Evolutionary conservation across 1,139 yeast species (phyloP).

Genomic region (Blastobotrys persicus): DNA sequence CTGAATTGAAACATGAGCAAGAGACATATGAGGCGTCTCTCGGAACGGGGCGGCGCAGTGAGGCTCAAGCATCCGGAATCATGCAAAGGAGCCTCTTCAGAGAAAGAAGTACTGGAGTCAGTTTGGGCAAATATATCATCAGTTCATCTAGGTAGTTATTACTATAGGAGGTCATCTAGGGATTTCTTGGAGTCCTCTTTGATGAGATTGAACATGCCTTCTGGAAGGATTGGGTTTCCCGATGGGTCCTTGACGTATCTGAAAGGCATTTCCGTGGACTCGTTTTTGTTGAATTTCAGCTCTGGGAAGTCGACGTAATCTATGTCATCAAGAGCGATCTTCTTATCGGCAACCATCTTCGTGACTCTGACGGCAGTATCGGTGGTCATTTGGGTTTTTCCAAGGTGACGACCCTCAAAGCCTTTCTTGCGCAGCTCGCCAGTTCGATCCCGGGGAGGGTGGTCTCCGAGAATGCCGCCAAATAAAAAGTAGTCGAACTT

Average conservation of each 20-base stretch:
- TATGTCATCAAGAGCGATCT: constrained; percentile 61
- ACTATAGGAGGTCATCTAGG: constrained; percentile 35
- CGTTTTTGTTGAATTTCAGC: constrained; percentile 79
- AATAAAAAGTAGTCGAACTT: constrained; percentile 84
- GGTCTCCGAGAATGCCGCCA: constrained; percentile 96
- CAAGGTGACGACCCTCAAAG: constrained; percentile 80
- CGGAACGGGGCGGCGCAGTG: no score
- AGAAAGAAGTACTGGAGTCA: background rate
- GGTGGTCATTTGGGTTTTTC: constrained; percentile 91
- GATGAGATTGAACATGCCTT: constrained; percentile 86
- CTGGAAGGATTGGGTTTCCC: constrained; percentile 79
- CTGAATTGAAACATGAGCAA: no score
- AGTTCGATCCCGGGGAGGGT: constrained; percentile 94
- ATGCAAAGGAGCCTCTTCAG: background rate
- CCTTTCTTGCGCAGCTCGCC: constrained; percentile 83
- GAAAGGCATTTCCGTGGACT: constrained; percentile 97
- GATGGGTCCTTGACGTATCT: constrained; percentile 66
- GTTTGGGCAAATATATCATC: no score
- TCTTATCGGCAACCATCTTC: constrained; percentile 63
- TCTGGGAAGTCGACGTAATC: constrained; percentile 91
- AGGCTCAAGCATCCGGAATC: no score
- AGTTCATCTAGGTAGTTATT: background rate
- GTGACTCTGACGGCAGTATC: constrained; percentile 96
- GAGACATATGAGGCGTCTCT: no score
- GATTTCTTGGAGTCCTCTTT: constrained; percentile 62